Evolutionary conservation across 768 basidiomycete genomes (phyloP).

Genomic region (Amanita exitialis): DNA sequence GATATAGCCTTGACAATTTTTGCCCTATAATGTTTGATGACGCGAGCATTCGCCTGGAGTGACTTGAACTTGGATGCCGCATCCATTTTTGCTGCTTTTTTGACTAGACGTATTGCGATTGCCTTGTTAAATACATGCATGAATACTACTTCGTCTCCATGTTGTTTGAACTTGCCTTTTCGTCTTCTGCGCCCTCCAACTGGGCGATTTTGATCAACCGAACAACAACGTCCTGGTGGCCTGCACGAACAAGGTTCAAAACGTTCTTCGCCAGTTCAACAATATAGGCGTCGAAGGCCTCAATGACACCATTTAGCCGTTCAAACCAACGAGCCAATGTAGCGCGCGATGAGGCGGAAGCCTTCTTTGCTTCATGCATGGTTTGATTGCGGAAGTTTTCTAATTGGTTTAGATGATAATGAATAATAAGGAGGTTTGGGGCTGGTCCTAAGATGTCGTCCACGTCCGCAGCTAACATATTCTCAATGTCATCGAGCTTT

Average conservation of each 20-base stretch:
- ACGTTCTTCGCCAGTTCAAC: constrained; percentile 67
- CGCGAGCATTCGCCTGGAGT: constrained; percentile 84
- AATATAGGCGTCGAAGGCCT: constrained; percentile 80
- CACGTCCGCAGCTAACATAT: constrained; percentile 67
- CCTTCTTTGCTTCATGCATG: constrained; percentile 86
- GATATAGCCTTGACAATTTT: constrained; percentile 77
- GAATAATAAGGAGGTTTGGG: constrained; percentile 81
- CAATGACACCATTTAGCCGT: constrained; percentile 69
- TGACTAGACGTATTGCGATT: constrained; percentile 87
- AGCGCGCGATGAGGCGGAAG: constrained; percentile 51
- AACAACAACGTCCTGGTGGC: constrained; percentile 80
- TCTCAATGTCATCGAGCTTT: constrained; percentile 69
- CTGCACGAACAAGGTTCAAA: constrained; percentile 70
- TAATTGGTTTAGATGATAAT: constrained; percentile 86
- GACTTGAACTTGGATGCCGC: constrained; percentile 91
- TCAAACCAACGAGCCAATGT: constrained; percentile 79
- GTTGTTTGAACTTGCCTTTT: constrained; percentile 52
- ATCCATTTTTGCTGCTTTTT: constrained; percentile 87
- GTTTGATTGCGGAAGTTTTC: constrained; percentile 93
- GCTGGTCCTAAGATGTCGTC: constrained; percentile 78
- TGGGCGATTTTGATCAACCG: constrained; percentile 91
- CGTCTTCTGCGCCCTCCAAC: constrained; percentile 85
- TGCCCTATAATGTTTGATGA: constrained; percentile 92
- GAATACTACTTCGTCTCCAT: constrained; percentile 1
- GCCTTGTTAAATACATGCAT: constrained; percentile 39